Base-by-base conservation (phyloP, 106 monocot genomes). In the Dioscorea dumetorum region DNA sequence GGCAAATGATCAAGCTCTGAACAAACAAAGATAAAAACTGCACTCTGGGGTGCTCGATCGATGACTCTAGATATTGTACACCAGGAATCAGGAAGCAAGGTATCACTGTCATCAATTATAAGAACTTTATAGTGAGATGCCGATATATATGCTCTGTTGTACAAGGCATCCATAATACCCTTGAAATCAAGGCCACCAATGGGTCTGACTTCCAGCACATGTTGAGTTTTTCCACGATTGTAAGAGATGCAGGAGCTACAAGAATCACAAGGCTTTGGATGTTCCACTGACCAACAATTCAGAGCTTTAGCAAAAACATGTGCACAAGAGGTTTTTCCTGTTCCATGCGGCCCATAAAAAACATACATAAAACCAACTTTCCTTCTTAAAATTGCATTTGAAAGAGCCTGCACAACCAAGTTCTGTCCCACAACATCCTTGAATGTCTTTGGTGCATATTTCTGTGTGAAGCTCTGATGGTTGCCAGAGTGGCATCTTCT, bases 241-340 rank as follows among this genome's bases (percentile, higher is more conserved):
- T 73, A 54, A 15, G 87, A 78, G 24, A 84, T 72, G 65, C 91
- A 91, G 22, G 81, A 82, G 49, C 22, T 62, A 58, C 87, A 91
- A 4, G 24, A 16, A 58, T 87, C 87, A 76, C 91, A 91, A 49
- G 91, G 87, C 61, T 80, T 87, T 2, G 62, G 77, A 60, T 57
- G 79, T 28, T 77, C 79, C 28, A 49, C 19, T 17, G 91, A 74
- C 24, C 76, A 79, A 62, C 91, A 91, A 70, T 82, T 87, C 64
- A 91, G 50, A 49, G 87, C 82, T 72, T 78, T 80, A 3, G 91
- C 87, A 68, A 87, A 87, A 20, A 87, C 66, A 61, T 72, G 76
- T 31, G 91, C 91, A 68, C 84, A 85, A 22, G 91, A 84, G 11
- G 84, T 84, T 69, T 91, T 91, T 4, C 87, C 91, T 49, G 91